phyloP scores from a whole-genome alignment of 2,329 filamentous ascomycete species.

The Dothistroma pini region DNA sequence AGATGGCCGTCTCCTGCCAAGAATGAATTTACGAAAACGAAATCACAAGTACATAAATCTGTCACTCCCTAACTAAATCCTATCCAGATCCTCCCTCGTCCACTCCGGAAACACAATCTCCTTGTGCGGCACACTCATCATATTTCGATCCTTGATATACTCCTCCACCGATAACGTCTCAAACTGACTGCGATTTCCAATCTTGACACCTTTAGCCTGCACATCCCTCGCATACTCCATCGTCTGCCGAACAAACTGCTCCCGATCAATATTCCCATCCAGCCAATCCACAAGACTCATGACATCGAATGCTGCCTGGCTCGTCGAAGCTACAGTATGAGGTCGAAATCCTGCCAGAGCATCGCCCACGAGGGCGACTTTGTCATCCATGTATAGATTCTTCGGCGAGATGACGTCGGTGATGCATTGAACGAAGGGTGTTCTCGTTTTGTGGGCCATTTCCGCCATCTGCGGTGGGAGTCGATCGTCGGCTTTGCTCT shows the following conservation, averaged over 20 bases:
- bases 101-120: slow-evolving; percentile 21
- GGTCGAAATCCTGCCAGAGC: slow-evolving; percentile 46
- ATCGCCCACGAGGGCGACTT: slow-evolving; percentile 46
- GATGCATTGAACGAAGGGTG: slow-evolving; percentile 46
- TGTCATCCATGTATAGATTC: slow-evolving; percentile 42
- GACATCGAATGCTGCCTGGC: slow-evolving; percentile 45
- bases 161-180: slow-evolving; percentile 36
- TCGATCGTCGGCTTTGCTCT: slow-evolving; percentile 31
- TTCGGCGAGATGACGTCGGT: slow-evolving; percentile 40
- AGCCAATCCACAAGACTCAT: slow-evolving; percentile 41
- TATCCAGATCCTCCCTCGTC: slow-evolving; percentile 19
- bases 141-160: slow-evolving; percentile 37
- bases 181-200: slow-evolving; percentile 41
- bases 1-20: neutral
- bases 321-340: slow-evolving; percentile 45
- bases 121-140: slow-evolving; percentile 18
- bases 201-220: slow-evolving; percentile 38
- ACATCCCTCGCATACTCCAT: slow-evolving; percentile 40
- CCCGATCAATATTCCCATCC: slow-evolving; percentile 36
- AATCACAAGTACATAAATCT: neutral
- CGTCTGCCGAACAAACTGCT: slow-evolving; percentile 38
- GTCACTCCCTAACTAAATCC: slow-evolving; percentile 5
- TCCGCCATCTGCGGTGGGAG: slow-evolving; percentile 42
- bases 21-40: neutral
- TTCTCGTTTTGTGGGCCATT: slow-evolving; percentile 38